These are phyloP conservation scores for Colletotrichum siamense DNA, from an alignment of 2,329 filamentous ascomycete species.

Conservation along the genomic window DNA sequence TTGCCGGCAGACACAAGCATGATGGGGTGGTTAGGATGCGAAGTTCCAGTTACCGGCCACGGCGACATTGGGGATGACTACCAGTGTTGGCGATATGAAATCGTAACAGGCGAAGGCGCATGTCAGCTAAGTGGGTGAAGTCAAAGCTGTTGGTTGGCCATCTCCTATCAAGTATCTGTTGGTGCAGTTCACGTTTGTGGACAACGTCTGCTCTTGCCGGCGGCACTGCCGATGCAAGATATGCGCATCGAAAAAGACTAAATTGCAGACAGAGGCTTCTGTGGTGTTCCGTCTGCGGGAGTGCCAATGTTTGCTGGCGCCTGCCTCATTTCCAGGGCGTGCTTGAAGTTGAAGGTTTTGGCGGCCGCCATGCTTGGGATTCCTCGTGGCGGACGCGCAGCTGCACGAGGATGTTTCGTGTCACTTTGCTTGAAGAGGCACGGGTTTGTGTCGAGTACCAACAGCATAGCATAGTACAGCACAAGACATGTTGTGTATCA, in stretches of 20 bases:
- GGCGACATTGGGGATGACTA: neutral
- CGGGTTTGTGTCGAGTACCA: neutral
- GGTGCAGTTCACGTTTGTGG: neutral
- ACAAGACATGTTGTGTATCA: neutral
- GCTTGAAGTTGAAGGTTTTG: neutral
- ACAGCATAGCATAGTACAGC: neutral
- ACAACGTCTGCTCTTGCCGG: neutral
- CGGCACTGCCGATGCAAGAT: neutral
- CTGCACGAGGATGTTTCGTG: neutral
- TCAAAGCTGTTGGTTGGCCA: neutral
- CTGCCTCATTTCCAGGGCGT: neutral
- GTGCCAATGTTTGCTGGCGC: neutral
- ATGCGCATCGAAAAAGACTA: neutral
- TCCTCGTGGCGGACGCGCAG: neutral
- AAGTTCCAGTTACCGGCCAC: neutral
- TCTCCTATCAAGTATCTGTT: neutral
- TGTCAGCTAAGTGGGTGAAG: neutral
- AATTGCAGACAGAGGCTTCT: neutral
- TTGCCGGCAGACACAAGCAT: neutral
- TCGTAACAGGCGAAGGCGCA: neutral
- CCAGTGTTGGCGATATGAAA: neutral
- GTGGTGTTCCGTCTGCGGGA: neutral
- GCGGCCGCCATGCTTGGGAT: neutral
- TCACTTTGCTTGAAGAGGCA: conserved; percentile 6
- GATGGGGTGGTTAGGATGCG: neutral